Percentiles rank a stretch among this genome's conserved stretches.
These are phyloP conservation scores for Pichia manshurica DNA, from an alignment of 805 yeast species.

Conservation along the genomic window DNA sequence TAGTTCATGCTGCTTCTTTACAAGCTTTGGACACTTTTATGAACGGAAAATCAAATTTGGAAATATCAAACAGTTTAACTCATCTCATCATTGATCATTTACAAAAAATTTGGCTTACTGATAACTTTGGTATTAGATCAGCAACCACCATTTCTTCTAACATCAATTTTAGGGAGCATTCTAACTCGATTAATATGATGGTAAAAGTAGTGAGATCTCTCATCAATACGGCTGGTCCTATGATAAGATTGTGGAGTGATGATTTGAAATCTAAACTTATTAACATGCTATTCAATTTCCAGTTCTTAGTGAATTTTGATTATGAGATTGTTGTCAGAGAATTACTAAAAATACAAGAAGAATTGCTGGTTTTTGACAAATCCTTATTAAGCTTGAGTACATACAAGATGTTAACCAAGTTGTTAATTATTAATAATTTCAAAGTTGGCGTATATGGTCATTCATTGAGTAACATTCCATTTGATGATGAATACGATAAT, in stretches of 20 bases:
- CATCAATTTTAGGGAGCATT: constrained; percentile 37
- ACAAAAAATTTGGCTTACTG: constrained; percentile 37
- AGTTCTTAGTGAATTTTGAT: constrained; percentile 30
- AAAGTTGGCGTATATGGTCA: constrained; percentile 28
- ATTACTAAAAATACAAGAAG: constrained; percentile 39
- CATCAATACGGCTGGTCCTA: constrained; percentile 56
- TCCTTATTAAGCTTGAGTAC: constrained; percentile 26
- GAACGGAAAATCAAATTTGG: constrained; percentile 40
- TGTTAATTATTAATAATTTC: constrained; percentile 30
- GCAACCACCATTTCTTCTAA: constrained; percentile 42
- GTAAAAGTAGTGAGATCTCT: constrained; percentile 40
- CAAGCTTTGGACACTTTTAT: constrained; percentile 52
- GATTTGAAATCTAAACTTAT: constrained; percentile 29
- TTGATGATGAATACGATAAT: constrained; percentile 21
- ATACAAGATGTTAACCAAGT: constrained; percentile 30
- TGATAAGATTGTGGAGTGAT: constrained; percentile 31
- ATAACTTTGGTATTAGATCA: constrained; percentile 45
- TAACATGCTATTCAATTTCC: constrained; percentile 35
- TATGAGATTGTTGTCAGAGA: constrained; percentile 34
- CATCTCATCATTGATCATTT: constrained; percentile 38
- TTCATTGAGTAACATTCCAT: constrained; percentile 22
- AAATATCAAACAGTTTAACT: constrained; percentile 30
- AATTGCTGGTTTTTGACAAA: constrained; percentile 42
- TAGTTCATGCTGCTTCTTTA: constrained; percentile 70
- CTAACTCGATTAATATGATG: constrained; percentile 39